Percentiles rank a stretch among this genome's conserved stretches.
These are phyloP conservation scores for Penicillium olsonii DNA, from an alignment of 2,329 filamentous ascomycete species.

Conservation along the genomic window DNA sequence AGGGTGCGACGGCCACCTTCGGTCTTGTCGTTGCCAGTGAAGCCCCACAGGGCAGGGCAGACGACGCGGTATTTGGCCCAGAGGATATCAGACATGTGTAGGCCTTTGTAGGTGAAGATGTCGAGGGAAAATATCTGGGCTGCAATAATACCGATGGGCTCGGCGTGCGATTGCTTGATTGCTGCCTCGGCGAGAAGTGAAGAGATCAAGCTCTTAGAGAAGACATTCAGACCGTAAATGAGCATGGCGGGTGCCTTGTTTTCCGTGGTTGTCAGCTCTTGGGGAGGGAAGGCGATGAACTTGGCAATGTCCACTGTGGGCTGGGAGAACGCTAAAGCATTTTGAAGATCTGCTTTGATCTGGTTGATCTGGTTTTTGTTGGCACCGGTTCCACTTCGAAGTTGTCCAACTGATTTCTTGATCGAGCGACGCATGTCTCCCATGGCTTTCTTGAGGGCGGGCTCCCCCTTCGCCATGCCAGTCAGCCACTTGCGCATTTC, in stretches of 20 bases:
- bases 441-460: constrained; percentile 63
- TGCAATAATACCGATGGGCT: constrained; percentile 76
- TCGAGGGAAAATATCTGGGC: constrained; percentile 72
- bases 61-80: constrained; percentile 80
- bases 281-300: constrained; percentile 52
- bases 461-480: constrained; percentile 58
- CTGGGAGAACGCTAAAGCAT: constrained; percentile 54
- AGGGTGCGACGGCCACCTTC: constrained; percentile 66
- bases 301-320: constrained; percentile 59
- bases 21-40: constrained; percentile 73
- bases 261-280: constrained; percentile 37
- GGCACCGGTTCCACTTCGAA: constrained; percentile 62
- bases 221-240: constrained; percentile 74
- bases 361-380: constrained; percentile 53
- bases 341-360: constrained; percentile 56
- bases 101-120: constrained; percentile 66
- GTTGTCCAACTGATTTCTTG: constrained; percentile 70
- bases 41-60: constrained; percentile 84
- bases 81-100: constrained; percentile 76
- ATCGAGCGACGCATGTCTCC: constrained; percentile 73
- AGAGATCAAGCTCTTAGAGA: constrained; percentile 70
- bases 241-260: constrained; percentile 64
- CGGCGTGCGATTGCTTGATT: constrained; percentile 65
- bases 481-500: constrained; percentile 55
- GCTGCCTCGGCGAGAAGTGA: constrained; percentile 70